Evolutionary conservation across 148 eudicot genomes (phyloP).

Genomic region (Pouteria glomerata): DNA sequence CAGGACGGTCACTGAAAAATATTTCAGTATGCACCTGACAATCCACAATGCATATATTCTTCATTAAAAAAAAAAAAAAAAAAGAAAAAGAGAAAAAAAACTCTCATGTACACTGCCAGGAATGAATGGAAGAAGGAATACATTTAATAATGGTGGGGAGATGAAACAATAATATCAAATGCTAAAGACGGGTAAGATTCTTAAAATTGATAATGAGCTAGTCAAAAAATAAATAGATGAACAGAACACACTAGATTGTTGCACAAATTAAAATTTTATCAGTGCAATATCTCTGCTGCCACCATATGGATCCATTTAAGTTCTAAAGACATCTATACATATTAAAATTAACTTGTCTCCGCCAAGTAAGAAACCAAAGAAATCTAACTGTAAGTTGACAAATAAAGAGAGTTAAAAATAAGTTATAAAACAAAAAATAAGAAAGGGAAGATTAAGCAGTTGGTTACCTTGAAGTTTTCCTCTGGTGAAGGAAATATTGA

Average conservation of each 20-base stretch:
- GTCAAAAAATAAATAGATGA: not conserved
- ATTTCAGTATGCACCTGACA: slow-evolving; percentile 91
- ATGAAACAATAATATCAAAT: not conserved
- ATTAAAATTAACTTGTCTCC: not conserved
- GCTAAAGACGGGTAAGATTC: not conserved
- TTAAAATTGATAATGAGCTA: not conserved
- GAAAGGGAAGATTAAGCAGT: not conserved
- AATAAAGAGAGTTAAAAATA: not conserved
- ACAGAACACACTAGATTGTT: not conserved
- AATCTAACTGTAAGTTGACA: not conserved
- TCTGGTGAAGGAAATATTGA: slow-evolving; percentile 84
- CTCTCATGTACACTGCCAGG: slow-evolving; percentile 7
- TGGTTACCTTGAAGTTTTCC: slow-evolving; percentile 70
- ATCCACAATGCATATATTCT: slow-evolving; percentile 7
- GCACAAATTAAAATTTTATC: not conserved
- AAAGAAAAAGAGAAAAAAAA: too few species aligned
- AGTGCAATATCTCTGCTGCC: not conserved
- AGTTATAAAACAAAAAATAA: not conserved
- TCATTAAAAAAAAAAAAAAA: too few species aligned
- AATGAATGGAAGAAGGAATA: slow-evolving; percentile 1
- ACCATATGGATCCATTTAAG: not conserved
- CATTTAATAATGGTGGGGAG: not conserved
- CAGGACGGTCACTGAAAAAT: slow-evolving; percentile 65
- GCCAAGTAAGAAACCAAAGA: not conserved
- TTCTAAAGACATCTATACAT: not conserved